Base-by-base conservation (phyloP, 805 yeast species). In the Lipomyces spencermartinsiae region DNA sequence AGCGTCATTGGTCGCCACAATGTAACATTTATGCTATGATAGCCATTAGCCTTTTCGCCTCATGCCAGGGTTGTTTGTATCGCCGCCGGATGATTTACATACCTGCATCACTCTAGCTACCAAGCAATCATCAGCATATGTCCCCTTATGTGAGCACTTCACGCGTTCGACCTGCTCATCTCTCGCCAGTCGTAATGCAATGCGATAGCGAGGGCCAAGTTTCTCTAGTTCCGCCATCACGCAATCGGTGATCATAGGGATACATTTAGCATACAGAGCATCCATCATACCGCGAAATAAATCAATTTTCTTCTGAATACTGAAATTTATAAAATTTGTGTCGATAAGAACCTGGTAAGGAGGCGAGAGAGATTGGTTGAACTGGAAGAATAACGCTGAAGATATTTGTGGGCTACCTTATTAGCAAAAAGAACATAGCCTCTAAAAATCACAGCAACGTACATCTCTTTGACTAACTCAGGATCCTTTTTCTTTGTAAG, bases 161-260 rank as follows among this genome's bases (percentile, higher is more conserved):
- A 95, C 83, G 69, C 98, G 84, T 74, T 91, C 85, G 49, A 95
- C 89, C 75, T 98, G 84, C 56, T 98, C 97, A 77, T 95, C 99
- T 73, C 91, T 90, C 29, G 99, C 99, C 76, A 95, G 82, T 33
- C 90, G 88, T 73, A 95, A 83, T 0, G 99, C 99, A 71, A 95
- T 95, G 76, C 98, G 85, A 79, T 91, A 95, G 77, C 89, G 92
- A 35, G 97, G 97, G 0, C 99, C 99, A 67, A 95, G 83, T 78
- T 95, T 95, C 76, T 95, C 99, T 79, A 95, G 83, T 82, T 95
- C 99, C 0, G 99, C 99, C 89, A 95, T 87, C 29, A 95, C 99
- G 82, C 99, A 95, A 79, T 95, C 99, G 2, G 99, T 95, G 57
- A 95, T 89, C 61, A 93, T 86, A 12, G 98, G 98, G 59, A 94